These are phyloP conservation scores for Kodamaea jinghongensis DNA, from an alignment of 805 yeast species.

Conservation along the genomic window DNA sequence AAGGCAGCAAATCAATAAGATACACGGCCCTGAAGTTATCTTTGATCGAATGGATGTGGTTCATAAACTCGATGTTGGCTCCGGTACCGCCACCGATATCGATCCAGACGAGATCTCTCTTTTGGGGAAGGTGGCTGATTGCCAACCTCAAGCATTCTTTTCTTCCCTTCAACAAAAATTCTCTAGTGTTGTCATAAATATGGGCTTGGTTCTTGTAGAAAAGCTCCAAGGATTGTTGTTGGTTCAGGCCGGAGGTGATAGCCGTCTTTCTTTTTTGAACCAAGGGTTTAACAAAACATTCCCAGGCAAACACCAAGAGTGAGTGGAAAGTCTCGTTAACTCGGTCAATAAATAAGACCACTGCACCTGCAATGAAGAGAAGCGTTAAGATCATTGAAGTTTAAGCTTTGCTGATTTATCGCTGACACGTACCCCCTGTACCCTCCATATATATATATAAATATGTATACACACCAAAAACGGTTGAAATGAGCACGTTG, in stretches of 20 bases:
- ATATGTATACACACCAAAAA: too few species aligned
- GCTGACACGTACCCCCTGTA: neutral
- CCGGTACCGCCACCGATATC: conserved; percentile 91
- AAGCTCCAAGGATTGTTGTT: conserved; percentile 61
- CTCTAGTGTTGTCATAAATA: conserved; percentile 71
- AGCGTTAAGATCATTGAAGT: conserved; percentile 5
- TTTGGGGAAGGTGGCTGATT: conserved; percentile 49
- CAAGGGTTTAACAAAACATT: conserved; percentile 63
- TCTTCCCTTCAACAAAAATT: conserved; percentile 66
- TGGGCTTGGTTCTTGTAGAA: conserved; percentile 77
- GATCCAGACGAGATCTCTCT: conserved; percentile 59
- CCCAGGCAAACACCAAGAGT: conserved; percentile 35
- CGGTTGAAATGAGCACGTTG: neutral
- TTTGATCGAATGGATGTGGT: conserved; percentile 47
- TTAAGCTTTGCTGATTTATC: neutral
- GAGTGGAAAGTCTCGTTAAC: conserved; percentile 24
- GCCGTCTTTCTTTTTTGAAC: conserved; percentile 26
- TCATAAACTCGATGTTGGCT: conserved; percentile 75
- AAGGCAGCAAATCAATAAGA: conserved; percentile 73
- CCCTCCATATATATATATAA: neutral
- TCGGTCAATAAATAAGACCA: conserved; percentile 10
- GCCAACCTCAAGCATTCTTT: conserved; percentile 61
- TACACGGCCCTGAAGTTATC: conserved; percentile 61
- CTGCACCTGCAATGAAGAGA: conserved; percentile 5
- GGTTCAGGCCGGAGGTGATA: conserved; percentile 29